Evolutionary conservation across 371 early-diverging fungal genomes (phyloP).

Genomic region (Zopfochytrium polystomum): DNA sequence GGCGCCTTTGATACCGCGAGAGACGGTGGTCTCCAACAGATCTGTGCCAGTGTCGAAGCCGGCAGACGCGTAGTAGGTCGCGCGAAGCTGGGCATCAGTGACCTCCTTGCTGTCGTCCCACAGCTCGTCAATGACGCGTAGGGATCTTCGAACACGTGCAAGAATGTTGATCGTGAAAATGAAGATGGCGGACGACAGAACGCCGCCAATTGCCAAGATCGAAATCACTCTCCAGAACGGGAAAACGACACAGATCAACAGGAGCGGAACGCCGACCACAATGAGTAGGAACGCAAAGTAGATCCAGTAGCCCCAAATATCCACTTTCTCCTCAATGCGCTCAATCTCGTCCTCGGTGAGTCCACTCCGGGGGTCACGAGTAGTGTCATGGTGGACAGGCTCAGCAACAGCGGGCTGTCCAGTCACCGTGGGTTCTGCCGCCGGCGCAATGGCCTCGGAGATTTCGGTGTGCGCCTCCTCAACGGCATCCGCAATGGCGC

Average conservation of each 20-base stretch:
- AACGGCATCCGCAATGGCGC: too few relatives aligned
- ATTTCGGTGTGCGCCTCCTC: too few relatives aligned
- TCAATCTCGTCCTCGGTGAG: too few relatives aligned
- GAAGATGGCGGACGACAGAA: not conserved
- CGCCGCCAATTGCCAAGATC: too few relatives aligned
- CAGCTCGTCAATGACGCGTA: not conserved
- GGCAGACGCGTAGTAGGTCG: slow-evolving; percentile 9
- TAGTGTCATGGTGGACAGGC: too few relatives aligned
- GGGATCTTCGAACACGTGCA: not conserved
- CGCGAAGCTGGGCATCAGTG: slow-evolving; percentile 2
- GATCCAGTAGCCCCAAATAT: slow-evolving; percentile 1
- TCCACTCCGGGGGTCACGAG: too few relatives aligned
- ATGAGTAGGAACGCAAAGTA: not conserved
- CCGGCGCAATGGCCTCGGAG: too few relatives aligned
- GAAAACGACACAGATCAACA: not conserved
- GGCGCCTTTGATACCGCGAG: not conserved
- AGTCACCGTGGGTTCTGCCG: too few relatives aligned
- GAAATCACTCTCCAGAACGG: slow-evolving; percentile 7
- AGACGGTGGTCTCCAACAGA: not conserved
- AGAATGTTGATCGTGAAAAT: slow-evolving; percentile 11
- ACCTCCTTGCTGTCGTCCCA: slow-evolving; percentile 7
- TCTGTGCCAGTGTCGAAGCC: slow-evolving; percentile 15
- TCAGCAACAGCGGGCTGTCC: too few relatives aligned
- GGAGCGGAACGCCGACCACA: slow-evolving; percentile 1
- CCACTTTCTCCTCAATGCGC: too few relatives aligned